Conservation (phyloP, 345 rosid genomes). For the Sonneratia caseolaris region DNA sequence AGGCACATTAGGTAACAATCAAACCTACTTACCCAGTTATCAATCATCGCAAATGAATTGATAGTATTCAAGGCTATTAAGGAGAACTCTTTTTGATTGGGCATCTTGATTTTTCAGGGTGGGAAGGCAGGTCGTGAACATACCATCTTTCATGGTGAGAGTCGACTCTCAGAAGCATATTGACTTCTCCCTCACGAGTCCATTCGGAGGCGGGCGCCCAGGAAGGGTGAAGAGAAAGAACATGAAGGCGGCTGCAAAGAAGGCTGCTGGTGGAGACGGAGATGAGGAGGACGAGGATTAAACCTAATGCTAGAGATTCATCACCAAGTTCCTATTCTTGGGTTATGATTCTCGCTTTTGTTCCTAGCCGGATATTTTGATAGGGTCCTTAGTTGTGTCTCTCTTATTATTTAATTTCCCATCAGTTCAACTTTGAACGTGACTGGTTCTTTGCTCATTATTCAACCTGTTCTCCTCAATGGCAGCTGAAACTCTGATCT, state of each 20-base stretch:
- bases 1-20: slow-evolving; percentile 34
- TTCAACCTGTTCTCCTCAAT: background rate
- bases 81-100: background rate
- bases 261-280: slow-evolving; percentile 42
- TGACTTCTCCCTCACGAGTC: slow-evolving; percentile 40
- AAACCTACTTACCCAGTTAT: background rate
- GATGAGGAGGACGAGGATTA: slow-evolving; percentile 41
- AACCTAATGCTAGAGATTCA: background rate
- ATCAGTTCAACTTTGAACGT: background rate
- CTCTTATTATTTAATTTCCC: background rate
- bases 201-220: slow-evolving; percentile 35
- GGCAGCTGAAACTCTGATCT: background rate
- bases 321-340: too few relatives aligned
- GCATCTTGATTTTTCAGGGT: slow-evolving; percentile 20
- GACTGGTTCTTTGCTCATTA: background rate
- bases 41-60: background rate
- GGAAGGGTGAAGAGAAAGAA: slow-evolving; percentile 53
- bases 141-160: slow-evolving; percentile 45
- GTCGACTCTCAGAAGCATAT: slow-evolving; percentile 45
- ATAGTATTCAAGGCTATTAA: too few relatives aligned
- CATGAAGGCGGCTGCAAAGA: slow-evolving; percentile 36
- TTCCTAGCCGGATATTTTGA: background rate
- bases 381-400: background rate
- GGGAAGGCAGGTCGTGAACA: slow-evolving; percentile 46
- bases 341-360: background rate